phyloP scores from a whole-genome alignment of 108 stramenopile species.

The Skeletonema potamos region DNA sequence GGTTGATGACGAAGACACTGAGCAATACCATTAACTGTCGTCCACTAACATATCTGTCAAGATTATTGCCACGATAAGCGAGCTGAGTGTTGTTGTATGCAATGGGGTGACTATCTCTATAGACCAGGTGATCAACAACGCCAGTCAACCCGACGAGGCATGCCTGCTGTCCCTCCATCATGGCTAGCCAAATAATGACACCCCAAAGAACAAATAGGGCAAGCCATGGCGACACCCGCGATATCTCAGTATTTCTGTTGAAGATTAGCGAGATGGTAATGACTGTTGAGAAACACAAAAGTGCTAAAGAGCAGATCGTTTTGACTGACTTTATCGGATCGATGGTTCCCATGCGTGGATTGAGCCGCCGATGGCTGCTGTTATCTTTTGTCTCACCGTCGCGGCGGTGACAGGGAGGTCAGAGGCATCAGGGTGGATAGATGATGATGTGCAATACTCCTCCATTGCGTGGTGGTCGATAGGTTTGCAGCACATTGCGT shows the following conservation, averaged over 20 bases:
- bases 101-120: slow-evolving; percentile 52
- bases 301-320: slow-evolving; percentile 35
- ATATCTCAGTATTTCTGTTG: slow-evolving; percentile 45
- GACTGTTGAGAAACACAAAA: slow-evolving; percentile 58
- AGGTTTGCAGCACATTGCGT: no score
- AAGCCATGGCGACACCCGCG: slow-evolving; percentile 42
- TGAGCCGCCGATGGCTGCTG: no score
- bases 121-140: slow-evolving; percentile 52
- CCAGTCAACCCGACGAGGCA: slow-evolving; percentile 60
- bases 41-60: slow-evolving; percentile 71
- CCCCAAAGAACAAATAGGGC: slow-evolving; percentile 52
- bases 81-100: slow-evolving; percentile 50
- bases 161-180: slow-evolving; percentile 77
- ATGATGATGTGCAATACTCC: no score
- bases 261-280: slow-evolving; percentile 58
- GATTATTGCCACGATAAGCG: slow-evolving; percentile 64
- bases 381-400: no score
- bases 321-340: slow-evolving; percentile 13
- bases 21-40: slow-evolving; percentile 67
- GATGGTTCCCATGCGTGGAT: no score
- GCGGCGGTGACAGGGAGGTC: no score
- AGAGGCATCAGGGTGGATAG: no score
- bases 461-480: no score
- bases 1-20: slow-evolving; percentile 58
- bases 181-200: slow-evolving; percentile 60